phyloP scores from a whole-genome alignment of 306 rosid species.

The Hippophae rhamnoides region DNA sequence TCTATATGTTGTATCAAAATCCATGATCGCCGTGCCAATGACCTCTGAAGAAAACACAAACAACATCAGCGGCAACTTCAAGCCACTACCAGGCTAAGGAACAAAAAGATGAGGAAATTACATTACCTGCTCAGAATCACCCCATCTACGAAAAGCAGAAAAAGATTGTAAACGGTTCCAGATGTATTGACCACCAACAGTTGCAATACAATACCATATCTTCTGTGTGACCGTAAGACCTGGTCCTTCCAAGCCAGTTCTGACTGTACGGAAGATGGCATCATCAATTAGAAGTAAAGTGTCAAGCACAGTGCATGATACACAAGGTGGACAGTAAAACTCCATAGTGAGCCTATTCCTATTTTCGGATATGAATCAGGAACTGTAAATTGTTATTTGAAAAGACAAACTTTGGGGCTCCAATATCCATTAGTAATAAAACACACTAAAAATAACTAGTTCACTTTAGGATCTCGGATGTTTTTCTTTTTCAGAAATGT shows the following conservation, averaged over 20 bases:
- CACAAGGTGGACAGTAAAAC: background rate
- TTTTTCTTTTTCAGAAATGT: background rate
- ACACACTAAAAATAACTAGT: background rate
- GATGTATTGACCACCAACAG: constrained; percentile 91
- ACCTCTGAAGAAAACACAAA: constrained; percentile 47
- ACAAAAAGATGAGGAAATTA: background rate
- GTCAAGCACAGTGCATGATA: background rate
- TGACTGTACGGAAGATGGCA: constrained; percentile 39
- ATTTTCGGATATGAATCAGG: background rate
- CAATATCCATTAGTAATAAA: background rate
- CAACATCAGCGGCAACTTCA: constrained; percentile 16
- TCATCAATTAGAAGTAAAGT: constrained; percentile 7
- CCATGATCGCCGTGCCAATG: constrained; percentile 82
- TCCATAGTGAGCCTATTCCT: no score
- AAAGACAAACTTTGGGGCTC: background rate
- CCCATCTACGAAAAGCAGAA: constrained; percentile 99
- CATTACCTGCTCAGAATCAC: constrained; percentile 93
- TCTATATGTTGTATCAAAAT: constrained; percentile 65
- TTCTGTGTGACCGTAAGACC: constrained; percentile 88
- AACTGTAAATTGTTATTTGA: background rate
- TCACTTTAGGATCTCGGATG: background rate
- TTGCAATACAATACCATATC: constrained; percentile 85
- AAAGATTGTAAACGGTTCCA: constrained; percentile 94
- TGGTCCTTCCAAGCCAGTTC: constrained; percentile 97
- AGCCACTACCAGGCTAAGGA: constrained; percentile 4